Evolutionary conservation across 78 protist species (phyloP).

Genomic region (slime mould (Dictyostelium discoideum)): DNA sequence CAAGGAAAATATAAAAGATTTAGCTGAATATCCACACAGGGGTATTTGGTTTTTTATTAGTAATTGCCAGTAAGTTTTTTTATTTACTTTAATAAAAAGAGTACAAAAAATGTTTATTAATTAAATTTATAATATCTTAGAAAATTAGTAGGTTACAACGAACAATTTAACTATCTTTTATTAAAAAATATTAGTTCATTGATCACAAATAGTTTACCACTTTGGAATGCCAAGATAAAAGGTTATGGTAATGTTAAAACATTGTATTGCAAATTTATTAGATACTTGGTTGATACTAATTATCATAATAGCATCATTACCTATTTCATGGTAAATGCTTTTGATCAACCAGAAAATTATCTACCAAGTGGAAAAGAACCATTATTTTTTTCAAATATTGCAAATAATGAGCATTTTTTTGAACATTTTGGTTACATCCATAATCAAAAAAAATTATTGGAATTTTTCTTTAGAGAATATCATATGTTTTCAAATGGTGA

Average conservation of each 20-base stretch:
- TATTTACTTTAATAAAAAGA: too few species aligned
- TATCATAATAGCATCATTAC: not conserved
- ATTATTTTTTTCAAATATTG: not conserved
- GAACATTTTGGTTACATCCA: not conserved
- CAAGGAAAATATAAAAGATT: too few species aligned
- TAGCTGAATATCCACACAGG: not conserved
- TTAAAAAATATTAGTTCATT: not conserved
- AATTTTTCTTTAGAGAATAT: too few species aligned
- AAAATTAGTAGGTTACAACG: not conserved
- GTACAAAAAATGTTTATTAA: too few species aligned
- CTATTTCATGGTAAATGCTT: not conserved
- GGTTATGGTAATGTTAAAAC: not conserved
- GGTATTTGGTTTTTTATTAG: not conserved
- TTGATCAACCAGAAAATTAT: not conserved
- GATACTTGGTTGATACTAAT: not conserved
- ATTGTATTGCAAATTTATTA: too few species aligned
- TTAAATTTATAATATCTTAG: not conserved
- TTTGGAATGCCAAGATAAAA: not conserved
- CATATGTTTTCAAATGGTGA: not conserved
- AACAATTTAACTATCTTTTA: too few species aligned
- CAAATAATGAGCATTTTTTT: too few species aligned
- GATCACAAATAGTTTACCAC: not conserved
- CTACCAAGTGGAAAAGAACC: not conserved
- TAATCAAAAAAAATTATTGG: too few species aligned
- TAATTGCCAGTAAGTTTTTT: not conserved